These are phyloP conservation scores for Lophiostoma macrostomum DNA, from an alignment of 495 filamentous ascomycete species.

Conservation along the genomic window DNA sequence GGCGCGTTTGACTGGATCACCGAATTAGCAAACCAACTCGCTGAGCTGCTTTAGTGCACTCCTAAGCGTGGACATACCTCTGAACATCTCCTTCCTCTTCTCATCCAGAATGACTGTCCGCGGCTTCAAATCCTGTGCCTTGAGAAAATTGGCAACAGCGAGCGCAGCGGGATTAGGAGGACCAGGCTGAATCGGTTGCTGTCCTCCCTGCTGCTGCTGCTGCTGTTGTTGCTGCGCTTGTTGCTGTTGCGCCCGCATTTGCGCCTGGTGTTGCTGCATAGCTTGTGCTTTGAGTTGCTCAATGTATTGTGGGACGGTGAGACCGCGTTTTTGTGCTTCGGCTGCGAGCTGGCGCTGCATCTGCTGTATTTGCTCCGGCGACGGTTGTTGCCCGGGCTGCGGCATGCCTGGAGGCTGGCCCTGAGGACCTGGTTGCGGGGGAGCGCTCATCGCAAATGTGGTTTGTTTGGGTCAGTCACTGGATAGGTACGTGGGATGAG, in stretches of 20 bases:
- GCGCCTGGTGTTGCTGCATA: slow-evolving; percentile 51
- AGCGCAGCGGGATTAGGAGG: slow-evolving; percentile 84
- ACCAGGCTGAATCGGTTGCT: slow-evolving; percentile 62
- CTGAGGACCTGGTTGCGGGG: neutral
- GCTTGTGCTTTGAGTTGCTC: slow-evolving; percentile 55
- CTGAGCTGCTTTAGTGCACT: no score
- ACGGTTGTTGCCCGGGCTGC: slow-evolving; percentile 60
- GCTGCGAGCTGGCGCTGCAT: slow-evolving; percentile 82
- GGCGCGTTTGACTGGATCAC: slow-evolving; percentile 81
- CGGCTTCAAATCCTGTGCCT: slow-evolving; percentile 79
- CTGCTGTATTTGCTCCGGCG: slow-evolving; percentile 75
- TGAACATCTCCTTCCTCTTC: slow-evolving; percentile 97
- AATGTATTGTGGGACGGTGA: slow-evolving; percentile 64
- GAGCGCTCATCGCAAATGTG: slow-evolving; percentile 9
- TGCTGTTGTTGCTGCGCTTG: slow-evolving; percentile 46
- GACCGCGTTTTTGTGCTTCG: slow-evolving; percentile 62
- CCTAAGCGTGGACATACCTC: no score
- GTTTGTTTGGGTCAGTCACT: no score
- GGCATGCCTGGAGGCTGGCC: slow-evolving; percentile 17
- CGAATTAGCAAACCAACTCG: no score
- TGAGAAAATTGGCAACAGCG: slow-evolving; percentile 86
- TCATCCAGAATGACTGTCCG: slow-evolving; percentile 92
- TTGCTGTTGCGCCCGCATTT: slow-evolving; percentile 44
- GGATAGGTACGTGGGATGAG: no score
- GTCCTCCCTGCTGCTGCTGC: slow-evolving; percentile 48